Base-by-base conservation (phyloP, 768 basidiomycete species). In the Russula virescens region DNA sequence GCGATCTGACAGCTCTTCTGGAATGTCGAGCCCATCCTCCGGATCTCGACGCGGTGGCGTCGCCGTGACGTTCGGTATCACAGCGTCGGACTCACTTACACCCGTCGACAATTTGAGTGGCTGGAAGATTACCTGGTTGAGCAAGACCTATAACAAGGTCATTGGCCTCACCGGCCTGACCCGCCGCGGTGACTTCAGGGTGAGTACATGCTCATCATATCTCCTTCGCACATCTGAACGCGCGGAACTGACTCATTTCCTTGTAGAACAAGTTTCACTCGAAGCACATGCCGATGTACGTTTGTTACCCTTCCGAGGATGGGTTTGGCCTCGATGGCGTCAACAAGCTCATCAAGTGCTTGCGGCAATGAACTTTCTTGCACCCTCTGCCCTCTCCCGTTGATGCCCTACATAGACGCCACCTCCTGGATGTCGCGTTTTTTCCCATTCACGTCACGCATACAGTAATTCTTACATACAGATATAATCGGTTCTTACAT, bases 41-140 rank as follows among this genome's bases (percentile, higher is more conserved):
- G 2, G 63, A 63, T 70, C 47, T 35, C 38, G 55, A 2, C 61
- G 64, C 3, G 51, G 74, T 14, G 71, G 73, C 10, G 71, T 77
- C 11, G 73, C 69, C 0, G 75, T 82, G 2, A 79, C 79, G 0
- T 83, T 83, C 62, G 80, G 80, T 5, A 77, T 81, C 58, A 81
- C 77, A 43, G 80, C 80, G 5, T 72, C 81, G 16, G 72, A 72
- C 6, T 67, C 73, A 28, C 68, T 83, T 53, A 69, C 75, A 21
- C 74, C 77, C 8, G 69, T 74, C 19, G 72, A 76, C 53, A 81
- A 82, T 65, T 69, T 82, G 50, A 73, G 77, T 31, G 80, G 79
- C 7, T 80, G 78, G 78, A 78, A 75, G 63, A 74, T 82, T 31
- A 75, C 71, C 2, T 76, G 76, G 60, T 70, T 83, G 28, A 73